phyloP scores from a whole-genome alignment of 768 basidiomycete species.

The Trametes coccinea region DNA sequence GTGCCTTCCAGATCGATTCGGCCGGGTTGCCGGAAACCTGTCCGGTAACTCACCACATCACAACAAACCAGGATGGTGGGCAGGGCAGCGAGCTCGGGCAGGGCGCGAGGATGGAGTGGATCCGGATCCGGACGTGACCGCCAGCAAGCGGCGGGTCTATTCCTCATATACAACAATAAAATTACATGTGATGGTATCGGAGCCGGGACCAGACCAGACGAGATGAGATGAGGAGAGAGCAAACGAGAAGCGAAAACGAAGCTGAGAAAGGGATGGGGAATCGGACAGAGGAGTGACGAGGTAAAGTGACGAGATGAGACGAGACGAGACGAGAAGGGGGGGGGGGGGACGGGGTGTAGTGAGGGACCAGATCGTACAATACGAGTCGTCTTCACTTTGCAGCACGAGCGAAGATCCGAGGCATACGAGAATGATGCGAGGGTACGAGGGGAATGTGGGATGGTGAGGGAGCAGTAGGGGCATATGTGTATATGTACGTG shows the following conservation, averaged over 20 bases:
- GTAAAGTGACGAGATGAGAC: too few relatives aligned
- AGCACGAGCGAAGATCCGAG: not conserved
- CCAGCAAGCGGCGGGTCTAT: slow-evolving; percentile 6
- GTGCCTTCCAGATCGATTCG: too few relatives aligned
- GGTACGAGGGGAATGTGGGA: not conserved
- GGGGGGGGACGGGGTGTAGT: not conserved
- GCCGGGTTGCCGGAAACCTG: too few relatives aligned
- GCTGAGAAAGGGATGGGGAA: too few relatives aligned
- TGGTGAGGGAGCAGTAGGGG: not conserved
- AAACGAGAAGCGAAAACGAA: not conserved
- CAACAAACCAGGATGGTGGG: too few relatives aligned
- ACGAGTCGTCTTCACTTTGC: not conserved
- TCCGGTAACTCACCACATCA: too few relatives aligned
- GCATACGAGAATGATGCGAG: not conserved
- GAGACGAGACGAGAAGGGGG: not conserved
- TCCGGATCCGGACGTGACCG: too few relatives aligned
- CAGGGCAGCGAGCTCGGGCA: too few relatives aligned
- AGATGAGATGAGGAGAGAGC: not conserved
- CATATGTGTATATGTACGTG: slow-evolving; percentile 15
- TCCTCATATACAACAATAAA: slow-evolving; percentile 16
- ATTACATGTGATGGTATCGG: slow-evolving; percentile 14
- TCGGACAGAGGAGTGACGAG: too few relatives aligned
- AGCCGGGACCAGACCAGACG: not conserved
- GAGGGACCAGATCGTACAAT: slow-evolving; percentile 1
- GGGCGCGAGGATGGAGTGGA: too few relatives aligned